A percentile compares a stretch with the other conserved stretches of the same genome.
Conservation (phyloP, 129 eudicot genomes). For the Pittosporum tobira region DNA sequence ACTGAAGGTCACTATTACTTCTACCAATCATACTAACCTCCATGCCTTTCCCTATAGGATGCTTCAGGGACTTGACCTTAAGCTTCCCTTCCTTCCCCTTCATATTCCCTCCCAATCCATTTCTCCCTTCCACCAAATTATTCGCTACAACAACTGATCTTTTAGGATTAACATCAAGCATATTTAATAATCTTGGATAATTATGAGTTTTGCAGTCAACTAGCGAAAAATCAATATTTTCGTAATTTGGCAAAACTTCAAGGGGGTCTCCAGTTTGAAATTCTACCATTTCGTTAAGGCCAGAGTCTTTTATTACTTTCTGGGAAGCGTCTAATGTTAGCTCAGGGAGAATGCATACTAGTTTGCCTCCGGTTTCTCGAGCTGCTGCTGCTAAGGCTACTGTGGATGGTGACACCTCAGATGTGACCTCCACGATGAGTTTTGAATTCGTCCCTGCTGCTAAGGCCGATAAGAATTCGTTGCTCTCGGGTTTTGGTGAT, state of each 20-base stretch:
- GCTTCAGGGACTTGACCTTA: constrained; percentile 30
- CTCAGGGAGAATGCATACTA: constrained; percentile 30
- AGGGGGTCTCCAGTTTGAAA: constrained; percentile 31
- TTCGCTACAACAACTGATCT: constrained; percentile 31
- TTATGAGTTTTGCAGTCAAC: constrained; percentile 22
- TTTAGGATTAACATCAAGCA: constrained; percentile 19
- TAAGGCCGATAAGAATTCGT: constrained; percentile 32
- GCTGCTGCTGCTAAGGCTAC: constrained; percentile 45
- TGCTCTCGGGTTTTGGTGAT: constrained; percentile 19
- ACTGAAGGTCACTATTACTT: not conserved
- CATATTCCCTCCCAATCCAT: constrained; percentile 20
- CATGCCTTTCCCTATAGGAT: constrained; percentile 31
- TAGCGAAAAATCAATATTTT: constrained; percentile 28
- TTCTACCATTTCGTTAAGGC: constrained; percentile 26
- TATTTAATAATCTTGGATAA: constrained; percentile 6
- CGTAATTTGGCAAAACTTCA: constrained; percentile 16
- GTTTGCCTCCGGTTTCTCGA: constrained; percentile 30
- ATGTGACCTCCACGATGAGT: constrained; percentile 28
- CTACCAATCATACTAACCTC: constrained; percentile 33
- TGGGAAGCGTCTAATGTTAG: constrained; percentile 14
- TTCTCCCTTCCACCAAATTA: constrained; percentile 27
- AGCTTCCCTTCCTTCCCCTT: constrained; percentile 14
- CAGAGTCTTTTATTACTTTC: constrained; percentile 20
- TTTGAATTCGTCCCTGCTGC: constrained; percentile 41
- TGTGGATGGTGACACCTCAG: constrained; percentile 26